Evolutionary conservation across 2,329 filamentous ascomycete species (phyloP), one percentile per base, ranked within the genome.

Genomic region (Aspergillus thermomutatus): DNA sequence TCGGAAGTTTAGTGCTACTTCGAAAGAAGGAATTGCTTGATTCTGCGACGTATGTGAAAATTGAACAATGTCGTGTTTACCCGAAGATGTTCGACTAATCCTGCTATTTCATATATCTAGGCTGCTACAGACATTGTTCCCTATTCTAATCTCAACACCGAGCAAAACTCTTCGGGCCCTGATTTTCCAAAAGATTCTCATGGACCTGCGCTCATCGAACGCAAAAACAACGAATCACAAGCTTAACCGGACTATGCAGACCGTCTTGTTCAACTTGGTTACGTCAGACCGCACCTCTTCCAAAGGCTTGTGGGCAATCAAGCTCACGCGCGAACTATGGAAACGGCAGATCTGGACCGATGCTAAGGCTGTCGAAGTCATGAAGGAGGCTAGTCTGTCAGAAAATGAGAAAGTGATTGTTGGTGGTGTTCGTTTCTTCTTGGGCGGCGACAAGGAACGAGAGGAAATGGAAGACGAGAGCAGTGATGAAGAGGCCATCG

Each of bases 301-400:
- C 1, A 94, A 96, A 69, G 91, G 90, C 3, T 82, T 99, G 50
- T 99, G 94, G 94, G 92, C 94, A 3, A 91, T 97, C 59, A 97
- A 97, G 75, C 84, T 99, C 62, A 96, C 92, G 3, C 84, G 93
- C 60, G 94, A 99, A 78, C 80, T 99, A 69, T 99, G 94, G 94
- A 96, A 92, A 76, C 85, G 93, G 49, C 92, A 97, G 66, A 87
- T 97, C 61, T 99, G 94, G 94, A 91, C 90, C 9, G 94, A 99
- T 68, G 85, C 92, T 1, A 94, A 92, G 72, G 87, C 93, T 0
- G 94, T 97, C n/a, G 92, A 96, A 68, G 90, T 97, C 63, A 97
- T 99, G 92, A 96, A 96, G 76, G 90, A 96, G 75, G 92, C 93
- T 0, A 87, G 88, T 54, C 77, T 99, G 55, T 87, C 91, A 3